Conservation (phyloP, 768 basidiomycete genomes). For the Lepiota venenata region DNA sequence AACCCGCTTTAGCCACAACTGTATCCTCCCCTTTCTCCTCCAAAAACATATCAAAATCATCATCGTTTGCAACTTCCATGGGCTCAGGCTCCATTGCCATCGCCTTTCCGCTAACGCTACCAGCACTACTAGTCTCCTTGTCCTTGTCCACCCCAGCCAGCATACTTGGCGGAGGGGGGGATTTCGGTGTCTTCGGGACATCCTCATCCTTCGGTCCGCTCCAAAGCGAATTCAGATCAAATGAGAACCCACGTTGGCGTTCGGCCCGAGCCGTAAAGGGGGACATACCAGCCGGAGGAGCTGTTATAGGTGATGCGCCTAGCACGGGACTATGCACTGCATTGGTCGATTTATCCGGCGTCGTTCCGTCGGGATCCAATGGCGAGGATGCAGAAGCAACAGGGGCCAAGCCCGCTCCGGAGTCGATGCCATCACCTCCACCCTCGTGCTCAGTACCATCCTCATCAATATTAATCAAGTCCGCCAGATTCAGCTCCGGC, state of each 20-base stretch:
- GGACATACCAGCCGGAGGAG: slow-evolving; percentile 40
- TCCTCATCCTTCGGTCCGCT: slow-evolving; percentile 38
- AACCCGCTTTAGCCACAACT: slow-evolving; percentile 39
- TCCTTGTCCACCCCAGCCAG: slow-evolving; percentile 18
- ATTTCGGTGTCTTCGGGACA: slow-evolving; percentile 10
- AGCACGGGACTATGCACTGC: slow-evolving; percentile 14
- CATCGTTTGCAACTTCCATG: slow-evolving; percentile 54
- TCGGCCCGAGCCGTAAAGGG: slow-evolving; percentile 46
- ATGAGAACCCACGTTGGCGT: slow-evolving; percentile 46
- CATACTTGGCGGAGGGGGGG: slow-evolving; percentile 9
- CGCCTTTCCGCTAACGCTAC: slow-evolving; percentile 24
- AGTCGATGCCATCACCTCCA: slow-evolving; percentile 14
- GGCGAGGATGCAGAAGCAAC: slow-evolving; percentile 7
- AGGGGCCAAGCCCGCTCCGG: slow-evolving; percentile 15
- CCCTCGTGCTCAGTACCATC: slow-evolving; percentile 39
- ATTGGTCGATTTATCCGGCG: slow-evolving; percentile 1
- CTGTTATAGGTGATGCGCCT: slow-evolving; percentile 17
- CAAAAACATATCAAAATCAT: slow-evolving; percentile 86
- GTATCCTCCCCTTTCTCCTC: slow-evolving; percentile 55
- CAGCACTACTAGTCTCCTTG: slow-evolving; percentile 10
- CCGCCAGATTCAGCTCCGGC: slow-evolving; percentile 68
- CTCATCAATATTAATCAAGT: slow-evolving; percentile 77
- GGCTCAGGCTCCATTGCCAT: slow-evolving; percentile 40
- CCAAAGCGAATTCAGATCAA: slow-evolving; percentile 76
- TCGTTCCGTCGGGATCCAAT: background rate